phyloP scores from a whole-genome alignment of 177 flowering plant genomes.

The Vitis hybrid region DNA sequence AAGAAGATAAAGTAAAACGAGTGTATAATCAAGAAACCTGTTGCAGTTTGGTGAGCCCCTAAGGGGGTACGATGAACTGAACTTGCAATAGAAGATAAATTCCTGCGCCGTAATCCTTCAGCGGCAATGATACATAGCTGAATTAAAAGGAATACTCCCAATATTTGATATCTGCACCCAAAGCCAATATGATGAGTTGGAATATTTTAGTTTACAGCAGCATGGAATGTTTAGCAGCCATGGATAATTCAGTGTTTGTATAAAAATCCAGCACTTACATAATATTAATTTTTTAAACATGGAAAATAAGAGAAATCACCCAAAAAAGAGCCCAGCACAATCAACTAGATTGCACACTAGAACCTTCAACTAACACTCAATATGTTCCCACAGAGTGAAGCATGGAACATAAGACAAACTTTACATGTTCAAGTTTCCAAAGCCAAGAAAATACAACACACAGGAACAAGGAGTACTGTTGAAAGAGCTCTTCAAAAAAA shows the following conservation, averaged over 20 bases:
- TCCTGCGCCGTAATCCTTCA: constrained; percentile 81
- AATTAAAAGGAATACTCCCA: constrained; percentile 87
- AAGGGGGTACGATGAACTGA: constrained; percentile 70
- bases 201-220: not conserved
- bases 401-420: too few relatives aligned
- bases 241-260: not conserved
- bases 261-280: not conserved
- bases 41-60: constrained; percentile 50
- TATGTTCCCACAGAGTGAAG: not conserved
- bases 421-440: too few relatives aligned
- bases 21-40: constrained; percentile 42
- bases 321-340: not conserved
- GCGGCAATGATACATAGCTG: constrained; percentile 90
- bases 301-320: not conserved
- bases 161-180: constrained; percentile 80
- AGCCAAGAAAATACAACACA: too few relatives aligned
- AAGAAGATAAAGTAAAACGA: not conserved
- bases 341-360: not conserved
- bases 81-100: constrained; percentile 77
- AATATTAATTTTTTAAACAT: not conserved
- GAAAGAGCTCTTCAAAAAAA: not conserved
- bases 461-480: too few relatives aligned
- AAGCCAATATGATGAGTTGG: constrained; percentile 4
- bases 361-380: not conserved
- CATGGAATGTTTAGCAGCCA: not conserved